Evolutionary conservation across 2,329 filamentous ascomycete species (phyloP), one percentile per base, ranked within the genome.

Genomic region (Claviceps pusilla): DNA sequence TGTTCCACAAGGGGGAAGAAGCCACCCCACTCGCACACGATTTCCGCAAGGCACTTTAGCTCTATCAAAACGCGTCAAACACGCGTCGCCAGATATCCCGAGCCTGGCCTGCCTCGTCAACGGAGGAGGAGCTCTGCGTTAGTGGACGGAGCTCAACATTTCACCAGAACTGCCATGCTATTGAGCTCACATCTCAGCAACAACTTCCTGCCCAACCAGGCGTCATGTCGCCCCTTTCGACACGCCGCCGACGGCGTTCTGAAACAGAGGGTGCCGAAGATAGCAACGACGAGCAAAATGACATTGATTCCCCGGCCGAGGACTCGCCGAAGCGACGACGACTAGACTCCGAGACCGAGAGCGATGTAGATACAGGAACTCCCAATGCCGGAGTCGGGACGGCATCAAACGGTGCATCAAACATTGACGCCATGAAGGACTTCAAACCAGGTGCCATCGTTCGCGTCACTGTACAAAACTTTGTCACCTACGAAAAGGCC

Each of bases 401-500:
- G 5, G 45, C 56, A 10, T 33, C 31, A 4, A 58, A 57, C 45
- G 53, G 48, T 33, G 49, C 51, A 42, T 55, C 39, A 9, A 57
- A 59, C 28, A 56, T 56, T 31, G 56, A 54, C 39, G 58, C 58
- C 48, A 57, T 62, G 49, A 66, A 69, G 16, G 64, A 65, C 10
- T 81, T 77, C 57, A 78, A 87, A 59, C 83, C 89, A 3, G 93
- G 93, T 11, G 85, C 93, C 10, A 94, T 98, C 60, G 83, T 96
- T 50, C 82, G 90, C 41, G 89, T 98, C 50, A 85, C 82, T 60
- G 77, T 97, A 48, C 79, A 78, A 50, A 87, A 97, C 68, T 98
- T 98, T 62, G 89, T 98, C 54, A 98, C 93, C 0, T 98, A 98
- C 70, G 89, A 87, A 51, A 82, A 84, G 53, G 91, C 89, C 54